Evolutionary conservation across 306 rosid genomes (phyloP).

Genomic region (Cucurbita argyrosperma): DNA sequence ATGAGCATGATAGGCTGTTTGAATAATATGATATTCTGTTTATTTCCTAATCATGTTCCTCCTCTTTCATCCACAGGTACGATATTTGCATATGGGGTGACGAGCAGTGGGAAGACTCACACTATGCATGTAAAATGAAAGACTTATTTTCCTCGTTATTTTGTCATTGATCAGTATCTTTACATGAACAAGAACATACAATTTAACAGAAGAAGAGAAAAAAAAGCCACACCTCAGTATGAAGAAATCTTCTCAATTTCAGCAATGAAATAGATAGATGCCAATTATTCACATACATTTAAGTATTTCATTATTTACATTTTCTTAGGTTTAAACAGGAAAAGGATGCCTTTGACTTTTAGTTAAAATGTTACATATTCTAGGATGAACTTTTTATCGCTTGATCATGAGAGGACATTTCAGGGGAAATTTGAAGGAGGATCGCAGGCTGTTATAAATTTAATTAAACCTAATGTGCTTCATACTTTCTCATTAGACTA

Average conservation of each 20-base stretch:
- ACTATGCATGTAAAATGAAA: conserved; percentile 85
- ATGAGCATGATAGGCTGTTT: background rate
- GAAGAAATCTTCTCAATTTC: background rate
- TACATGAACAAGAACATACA: background rate
- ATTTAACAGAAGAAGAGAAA: background rate
- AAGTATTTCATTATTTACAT: background rate
- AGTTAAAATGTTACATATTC: background rate
- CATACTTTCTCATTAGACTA: background rate
- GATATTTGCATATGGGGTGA: conserved; percentile 92
- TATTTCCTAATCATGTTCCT: background rate
- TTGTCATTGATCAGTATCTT: background rate
- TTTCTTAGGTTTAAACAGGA: background rate
- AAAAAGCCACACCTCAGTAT: background rate
- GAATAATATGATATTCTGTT: background rate
- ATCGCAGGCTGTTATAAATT: background rate
- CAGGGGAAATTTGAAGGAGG: background rate
- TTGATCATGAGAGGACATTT: background rate
- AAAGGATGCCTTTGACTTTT: background rate
- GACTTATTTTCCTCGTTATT: conserved; percentile 9
- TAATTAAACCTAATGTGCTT: background rate
- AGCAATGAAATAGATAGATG: background rate
- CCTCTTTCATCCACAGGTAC: conserved; percentile 38
- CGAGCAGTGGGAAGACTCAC: conserved; percentile 99
- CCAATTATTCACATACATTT: background rate
- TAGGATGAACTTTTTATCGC: background rate